phyloP scores from a whole-genome alignment of 2,329 filamentous ascomycete genomes.

The Penicillium sp. region DNA sequence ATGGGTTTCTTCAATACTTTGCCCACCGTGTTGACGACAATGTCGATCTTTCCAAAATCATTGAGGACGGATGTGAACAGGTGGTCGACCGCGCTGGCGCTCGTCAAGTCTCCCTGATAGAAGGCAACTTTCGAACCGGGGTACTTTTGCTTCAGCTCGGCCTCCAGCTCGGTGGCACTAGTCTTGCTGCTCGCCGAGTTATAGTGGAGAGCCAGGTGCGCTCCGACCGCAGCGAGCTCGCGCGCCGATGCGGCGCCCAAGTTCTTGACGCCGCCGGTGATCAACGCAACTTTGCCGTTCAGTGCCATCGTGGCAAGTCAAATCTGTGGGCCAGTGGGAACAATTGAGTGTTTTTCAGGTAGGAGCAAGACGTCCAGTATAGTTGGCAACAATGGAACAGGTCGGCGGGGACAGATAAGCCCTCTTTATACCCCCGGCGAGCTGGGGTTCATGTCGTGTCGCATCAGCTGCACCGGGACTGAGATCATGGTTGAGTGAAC shows the following conservation, averaged over 20 bases:
- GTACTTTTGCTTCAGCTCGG: slow-evolving; percentile 36
- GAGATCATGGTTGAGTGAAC: neutral
- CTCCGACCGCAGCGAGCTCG: slow-evolving; percentile 37
- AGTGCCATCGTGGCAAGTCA: slow-evolving; percentile 32
- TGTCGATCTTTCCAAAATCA: slow-evolving; percentile 49
- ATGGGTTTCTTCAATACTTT: slow-evolving; percentile 52
- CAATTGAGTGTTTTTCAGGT: neutral
- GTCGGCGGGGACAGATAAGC: neutral
- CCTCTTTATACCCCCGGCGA: neutral
- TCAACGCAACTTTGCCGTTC: slow-evolving; percentile 41
- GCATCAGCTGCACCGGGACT: too few species aligned
- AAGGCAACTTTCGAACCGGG: slow-evolving; percentile 37
- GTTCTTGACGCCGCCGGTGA: slow-evolving; percentile 46
- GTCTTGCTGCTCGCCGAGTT: slow-evolving; percentile 42
- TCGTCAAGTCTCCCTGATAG: slow-evolving; percentile 48
- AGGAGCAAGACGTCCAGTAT: too few species aligned
- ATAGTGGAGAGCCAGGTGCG: slow-evolving; percentile 43
- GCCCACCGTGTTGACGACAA: slow-evolving; percentile 52
- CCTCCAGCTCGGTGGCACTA: slow-evolving; percentile 37
- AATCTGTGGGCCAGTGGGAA: neutral
- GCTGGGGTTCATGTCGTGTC: neutral
- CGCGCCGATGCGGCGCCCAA: slow-evolving; percentile 42
- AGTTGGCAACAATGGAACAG: neutral
- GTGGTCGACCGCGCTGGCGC: slow-evolving; percentile 38
- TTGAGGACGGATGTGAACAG: slow-evolving; percentile 43